Evolutionary conservation across 2,329 filamentous ascomycete species (phyloP), one percentile per base, ranked within the genome.

Genomic region (Scedosporium aurantiacum): DNA sequence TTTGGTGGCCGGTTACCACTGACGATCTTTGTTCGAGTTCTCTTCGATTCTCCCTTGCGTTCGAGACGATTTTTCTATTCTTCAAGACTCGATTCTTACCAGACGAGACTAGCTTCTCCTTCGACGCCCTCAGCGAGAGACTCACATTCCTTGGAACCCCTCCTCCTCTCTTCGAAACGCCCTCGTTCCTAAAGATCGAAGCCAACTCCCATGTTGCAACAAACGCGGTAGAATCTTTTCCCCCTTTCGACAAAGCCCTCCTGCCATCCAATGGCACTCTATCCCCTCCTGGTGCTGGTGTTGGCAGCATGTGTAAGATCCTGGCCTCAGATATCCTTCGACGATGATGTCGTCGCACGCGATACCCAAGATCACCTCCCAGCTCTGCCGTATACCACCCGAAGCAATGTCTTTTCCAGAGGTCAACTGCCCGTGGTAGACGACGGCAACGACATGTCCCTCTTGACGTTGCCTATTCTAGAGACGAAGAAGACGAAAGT

Each of bases 391-490:
- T 62, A 58, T 21, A 57, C 32, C 23, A 40, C 55, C 43, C 60
- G 60, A 54, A 57, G 61, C 18, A 32, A 57, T 25, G 59, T 62
- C 37, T 40, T 57, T 18, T n/a, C 60, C 18, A 8, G 32, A 18
- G 12, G 50, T n/a, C 45, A 40, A 5, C 43, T 63, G 4, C 63
- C 63, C 45, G 58, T 56, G 6, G 50, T 54, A 16, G 52, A 52
- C 23, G 21, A 28, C 14, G 63, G 63, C 21, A 18, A 52, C 16
- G 64, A 61, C 37, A 62, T 60, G 23, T 58, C 57, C 27, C 58
- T 56, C 40, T 43, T 63, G 14, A 64, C 64, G 14, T 55, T 65
- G 8, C 64, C 64, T 0, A 57, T 65, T 18, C 32, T n/a, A 32
- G 25, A 25, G 40, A 12, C 10, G 5, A 52, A 61, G 32, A 37